Evolutionary conservation across 768 basidiomycete genomes (phyloP).

Genomic region (Suillus alpinus): DNA sequence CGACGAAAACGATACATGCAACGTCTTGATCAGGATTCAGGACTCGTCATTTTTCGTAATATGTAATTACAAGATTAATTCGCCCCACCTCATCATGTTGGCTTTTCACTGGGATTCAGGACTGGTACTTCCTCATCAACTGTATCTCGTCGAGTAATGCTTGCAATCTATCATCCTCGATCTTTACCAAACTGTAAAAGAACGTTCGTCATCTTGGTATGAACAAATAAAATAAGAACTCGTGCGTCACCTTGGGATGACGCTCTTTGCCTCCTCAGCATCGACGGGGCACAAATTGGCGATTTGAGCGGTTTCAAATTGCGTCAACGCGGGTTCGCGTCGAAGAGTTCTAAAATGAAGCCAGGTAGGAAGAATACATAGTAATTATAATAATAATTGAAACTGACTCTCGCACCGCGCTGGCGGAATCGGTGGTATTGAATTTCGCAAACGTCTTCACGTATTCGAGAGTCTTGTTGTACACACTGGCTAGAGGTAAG

Average conservation of each 20-base stretch:
- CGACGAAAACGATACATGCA: too few relatives aligned
- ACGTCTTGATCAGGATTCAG: too few relatives aligned
- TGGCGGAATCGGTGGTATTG: conserved; percentile 78
- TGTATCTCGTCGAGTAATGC: conserved; percentile 83
- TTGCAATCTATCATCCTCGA: conserved; percentile 86
- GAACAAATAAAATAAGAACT: background rate
- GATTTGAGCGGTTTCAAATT: conserved; percentile 91
- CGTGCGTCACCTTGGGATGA: conserved; percentile 71
- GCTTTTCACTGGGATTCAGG: too few relatives aligned
- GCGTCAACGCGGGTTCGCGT: conserved; percentile 75
- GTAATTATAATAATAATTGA: background rate
- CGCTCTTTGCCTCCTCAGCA: conserved; percentile 88
- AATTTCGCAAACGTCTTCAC: conserved; percentile 91
- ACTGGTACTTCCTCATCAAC: conserved; percentile 87
- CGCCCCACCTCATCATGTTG: too few relatives aligned
- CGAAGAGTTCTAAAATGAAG: conserved; percentile 58
- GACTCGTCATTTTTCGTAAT: too few relatives aligned
- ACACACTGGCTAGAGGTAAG: conserved; percentile 54
- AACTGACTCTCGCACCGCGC: conserved; percentile 85
- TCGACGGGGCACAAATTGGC: conserved; percentile 87
- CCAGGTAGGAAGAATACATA: background rate
- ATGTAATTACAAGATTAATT: too few relatives aligned
- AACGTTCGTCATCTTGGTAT: background rate
- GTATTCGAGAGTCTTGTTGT: conserved; percentile 90
- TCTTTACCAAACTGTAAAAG: conserved; percentile 55